Conservation (phyloP, 2,329 filamentous ascomycete species). For the Aspergillus spinulosporus region DNA sequence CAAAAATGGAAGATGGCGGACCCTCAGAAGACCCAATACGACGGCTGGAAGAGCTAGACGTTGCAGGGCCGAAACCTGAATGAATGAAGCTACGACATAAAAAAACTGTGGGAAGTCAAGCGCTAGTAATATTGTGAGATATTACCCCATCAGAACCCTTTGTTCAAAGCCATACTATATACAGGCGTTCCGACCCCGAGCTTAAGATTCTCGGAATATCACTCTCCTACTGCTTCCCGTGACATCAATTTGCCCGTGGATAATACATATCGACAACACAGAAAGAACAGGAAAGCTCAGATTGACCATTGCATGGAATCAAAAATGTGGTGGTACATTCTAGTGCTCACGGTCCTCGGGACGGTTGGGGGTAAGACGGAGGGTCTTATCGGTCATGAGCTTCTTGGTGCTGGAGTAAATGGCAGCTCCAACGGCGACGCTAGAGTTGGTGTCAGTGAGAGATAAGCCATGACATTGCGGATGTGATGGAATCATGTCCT, state of each 20-base stretch:
- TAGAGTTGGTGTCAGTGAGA: constrained; percentile 34
- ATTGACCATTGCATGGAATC: constrained; percentile 33
- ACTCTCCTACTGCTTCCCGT: constrained; percentile 19
- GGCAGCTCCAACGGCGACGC: constrained; percentile 72
- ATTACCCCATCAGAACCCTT: constrained; percentile 29
- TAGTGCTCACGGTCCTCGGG: constrained; percentile 44
- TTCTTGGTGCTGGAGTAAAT: constrained; percentile 80
- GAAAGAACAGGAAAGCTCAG: constrained; percentile 21
- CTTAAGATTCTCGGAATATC: constrained; percentile 27
- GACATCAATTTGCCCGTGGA: constrained; percentile 31
- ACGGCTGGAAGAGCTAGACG: constrained; percentile 86
- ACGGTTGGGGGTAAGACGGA: constrained; percentile 77
- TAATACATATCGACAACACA: constrained; percentile 31
- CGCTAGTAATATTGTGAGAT: constrained; percentile 31
- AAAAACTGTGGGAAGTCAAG: constrained; percentile 22
- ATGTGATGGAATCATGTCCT: constrained; percentile 21
- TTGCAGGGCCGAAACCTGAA: constrained; percentile 83
- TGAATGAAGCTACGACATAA: constrained; percentile 45
- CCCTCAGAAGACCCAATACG: constrained; percentile 85
- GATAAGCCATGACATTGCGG: constrained; percentile 10
- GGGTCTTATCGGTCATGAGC: constrained; percentile 84
- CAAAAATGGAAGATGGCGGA: constrained; percentile 53
- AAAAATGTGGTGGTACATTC: constrained; percentile 37
- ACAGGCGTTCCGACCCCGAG: constrained; percentile 35
- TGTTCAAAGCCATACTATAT: constrained; percentile 38